Evolutionary conservation across 2,329 filamentous ascomycete genomes (phyloP), one percentile per base, ranked within the genome.

Genomic region (Hymenotorrendiella dingleyae): DNA sequence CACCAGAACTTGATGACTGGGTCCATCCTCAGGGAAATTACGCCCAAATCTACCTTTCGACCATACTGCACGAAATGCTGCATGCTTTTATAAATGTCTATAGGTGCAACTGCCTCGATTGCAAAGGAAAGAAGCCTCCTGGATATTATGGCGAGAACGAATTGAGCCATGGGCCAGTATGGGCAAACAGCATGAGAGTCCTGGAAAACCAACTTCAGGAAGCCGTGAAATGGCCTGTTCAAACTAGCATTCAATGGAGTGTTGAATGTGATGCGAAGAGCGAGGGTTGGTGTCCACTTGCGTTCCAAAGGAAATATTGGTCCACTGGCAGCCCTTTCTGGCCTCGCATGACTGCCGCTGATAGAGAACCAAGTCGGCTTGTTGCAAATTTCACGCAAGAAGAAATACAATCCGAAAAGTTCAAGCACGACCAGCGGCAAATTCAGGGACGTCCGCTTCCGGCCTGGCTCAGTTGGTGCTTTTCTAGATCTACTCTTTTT

Each of bases 31-130:
- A n/a, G n/a, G n/a, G n/a, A n/a, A n/a, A n/a, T n/a, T n/a, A n/a
- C n/a, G n/a, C n/a, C n/a, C n/a, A 45, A 30, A 23, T 60, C 54
- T 32, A 50, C 43, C 11, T 30, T 16, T 7, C n/a, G 6, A 8
- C 17, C 11, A 12, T 30, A 2, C 17, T 30, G 4, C 28, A 30
- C 4, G 28, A 30, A 5, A 30, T 30, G 28, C 28, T 30, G 6
- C 28, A 30, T 16, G 28, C 28, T 30, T 30, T 30, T 16, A 30
- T 30, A 5, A 6, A 7, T 30, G n/a, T 14, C n/a, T 30, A 30
- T 16, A 14, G n/a, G 9, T 30, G 28, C 17, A 12, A 8, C n/a
- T 14, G 17, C n/a, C n/a, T 14, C 7, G n/a, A 16, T 10, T 30
- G 28, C 28, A 30, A 14, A 16, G 28, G 4, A 7, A 12, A 14